A percentile compares a stretch with the other conserved stretches of the same genome.
Conservation (phyloP, 495 filamentous ascomycete genomes). For the Sporormia fimetaria region DNA sequence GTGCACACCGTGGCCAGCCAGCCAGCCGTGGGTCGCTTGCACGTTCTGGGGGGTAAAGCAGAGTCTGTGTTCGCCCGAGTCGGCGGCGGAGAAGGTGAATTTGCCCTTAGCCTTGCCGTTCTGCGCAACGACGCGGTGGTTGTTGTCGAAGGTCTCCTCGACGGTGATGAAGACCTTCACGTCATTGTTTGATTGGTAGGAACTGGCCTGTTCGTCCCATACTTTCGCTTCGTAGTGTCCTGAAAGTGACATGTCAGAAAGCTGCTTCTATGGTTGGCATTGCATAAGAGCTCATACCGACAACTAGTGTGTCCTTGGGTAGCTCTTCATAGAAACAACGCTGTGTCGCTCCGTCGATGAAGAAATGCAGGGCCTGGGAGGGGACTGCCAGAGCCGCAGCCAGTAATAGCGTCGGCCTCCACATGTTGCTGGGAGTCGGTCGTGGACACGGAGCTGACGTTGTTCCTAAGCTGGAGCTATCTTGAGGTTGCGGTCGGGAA, state of each 20-base stretch:
- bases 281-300: slow-evolving; percentile 45
- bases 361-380: slow-evolving; percentile 85
- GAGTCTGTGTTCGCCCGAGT: slow-evolving; percentile 85
- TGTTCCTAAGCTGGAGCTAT: background rate
- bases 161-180: slow-evolving; percentile 83
- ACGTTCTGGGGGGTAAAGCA: slow-evolving; percentile 77
- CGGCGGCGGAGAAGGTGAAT: slow-evolving; percentile 93
- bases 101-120: slow-evolving; percentile 62
- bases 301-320: slow-evolving; percentile 92
- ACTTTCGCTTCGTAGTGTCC: slow-evolving; percentile 78
- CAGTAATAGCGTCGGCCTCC: slow-evolving; percentile 12
- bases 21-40: slow-evolving; percentile 51
- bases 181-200: slow-evolving; percentile 57
- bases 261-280: background rate
- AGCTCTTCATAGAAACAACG: slow-evolving; percentile 98
- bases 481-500: slow-evolving; percentile 6
- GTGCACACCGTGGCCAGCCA: slow-evolving; percentile 47
- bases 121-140: slow-evolving; percentile 88
- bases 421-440: slow-evolving; percentile 12
- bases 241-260: slow-evolving; percentile 24
- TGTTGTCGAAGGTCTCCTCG: slow-evolving; percentile 94
- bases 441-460: slow-evolving; percentile 4
- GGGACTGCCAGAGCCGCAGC: slow-evolving; percentile 39
- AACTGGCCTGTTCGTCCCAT: slow-evolving; percentile 52
- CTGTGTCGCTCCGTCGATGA: slow-evolving; percentile 67